Base-by-base conservation (phyloP, 2,329 filamentous ascomycete genomes). In the Aschersonia sp. region DNA sequence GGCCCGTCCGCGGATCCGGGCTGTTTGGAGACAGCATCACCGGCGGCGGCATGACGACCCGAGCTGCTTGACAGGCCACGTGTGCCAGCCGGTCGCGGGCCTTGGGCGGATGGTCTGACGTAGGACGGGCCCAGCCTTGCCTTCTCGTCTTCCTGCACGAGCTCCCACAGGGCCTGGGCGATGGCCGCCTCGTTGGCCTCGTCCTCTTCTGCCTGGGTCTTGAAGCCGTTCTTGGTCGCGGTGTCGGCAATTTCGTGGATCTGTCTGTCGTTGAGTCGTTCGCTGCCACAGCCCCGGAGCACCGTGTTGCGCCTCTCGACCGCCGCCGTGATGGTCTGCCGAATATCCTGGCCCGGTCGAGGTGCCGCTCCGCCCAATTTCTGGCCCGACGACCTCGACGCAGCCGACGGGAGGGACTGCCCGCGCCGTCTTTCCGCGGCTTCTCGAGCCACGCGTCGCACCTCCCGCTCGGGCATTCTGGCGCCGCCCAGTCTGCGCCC, bases 181-280 rank as follows among this genome's bases (percentile, higher is more conserved):
- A 95, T 94, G 5, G 89, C 89, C 30, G 78, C 73, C 48, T 95
- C 87, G 56, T 95, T 94, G 4, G 87, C 89, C 55, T 88, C 83
- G 48, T 95, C 87, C 60, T 94, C 85, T 54, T 94, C 87, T 0
- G 87, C 87, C 57, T 85, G 78, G 0, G 88, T 96, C 51, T 75
- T 77, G 67, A 94, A 90, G 0, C 87, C 86, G 53, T 83, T 83
- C 49, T 71, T 71, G 5, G 78, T 79, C 39, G 82, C 83, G 50
- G 68, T 68, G 46, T 85, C 76, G 12, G 70, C 71, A 39, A 85
- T 75, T 44, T 80, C 74, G 4, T 73, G 73, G 22, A 89, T 78
- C 57, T 82, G 76, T n/a, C 71, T 68, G 43, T 81, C 80, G 51
- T 79, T 76, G 44, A 78, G 75, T 37, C 76, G 81, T 10, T 79